A percentile compares a stretch with the other conserved stretches of the same genome.
phyloP scores from a whole-genome alignment of 495 filamentous ascomycete genomes.

The Copromyces sp. region DNA sequence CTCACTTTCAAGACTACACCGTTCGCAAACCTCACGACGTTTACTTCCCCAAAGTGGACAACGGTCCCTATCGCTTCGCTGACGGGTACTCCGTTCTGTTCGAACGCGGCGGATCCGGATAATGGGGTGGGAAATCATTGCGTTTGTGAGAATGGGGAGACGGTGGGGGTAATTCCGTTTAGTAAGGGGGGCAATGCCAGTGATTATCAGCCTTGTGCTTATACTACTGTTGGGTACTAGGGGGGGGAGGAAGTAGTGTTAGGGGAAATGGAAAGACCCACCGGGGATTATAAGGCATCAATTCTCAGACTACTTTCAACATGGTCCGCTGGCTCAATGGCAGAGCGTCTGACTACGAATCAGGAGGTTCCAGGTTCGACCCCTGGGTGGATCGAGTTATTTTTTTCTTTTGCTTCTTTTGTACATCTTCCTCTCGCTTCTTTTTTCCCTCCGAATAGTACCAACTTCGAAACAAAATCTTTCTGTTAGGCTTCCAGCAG shows the following conservation, averaged over 20 bases:
- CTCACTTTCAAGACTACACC: background rate
- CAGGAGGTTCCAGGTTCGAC: background rate
- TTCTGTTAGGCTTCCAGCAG: background rate
- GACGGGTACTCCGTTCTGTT: constrained; percentile 8
- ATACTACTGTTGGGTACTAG: constrained; percentile 8
- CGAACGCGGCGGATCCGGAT: constrained; percentile 9
- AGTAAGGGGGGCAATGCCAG: constrained; percentile 1
- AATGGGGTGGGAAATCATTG: constrained; percentile 12
- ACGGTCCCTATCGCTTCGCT: constrained; percentile 8
- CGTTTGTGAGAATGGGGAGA: constrained; percentile 11
- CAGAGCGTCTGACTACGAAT: background rate
- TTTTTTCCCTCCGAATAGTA: too few species aligned
- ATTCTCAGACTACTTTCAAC: background rate
- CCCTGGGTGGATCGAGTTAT: background rate
- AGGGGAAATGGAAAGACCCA: background rate
- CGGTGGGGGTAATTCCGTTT: constrained; percentile 4
- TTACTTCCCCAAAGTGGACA: constrained; percentile 2
- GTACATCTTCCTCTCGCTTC: too few species aligned
- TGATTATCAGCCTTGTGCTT: constrained; percentile 15
- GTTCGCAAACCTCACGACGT: background rate
- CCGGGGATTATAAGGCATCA: background rate
- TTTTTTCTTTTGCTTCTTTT: background rate
- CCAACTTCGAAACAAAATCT: background rate
- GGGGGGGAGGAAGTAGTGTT: too few species aligned
- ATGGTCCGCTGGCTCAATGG: background rate